Evolutionary conservation across 1,284 basidiomycete genomes (phyloP).

Genomic region (Leccinum cinnamomeum): DNA sequence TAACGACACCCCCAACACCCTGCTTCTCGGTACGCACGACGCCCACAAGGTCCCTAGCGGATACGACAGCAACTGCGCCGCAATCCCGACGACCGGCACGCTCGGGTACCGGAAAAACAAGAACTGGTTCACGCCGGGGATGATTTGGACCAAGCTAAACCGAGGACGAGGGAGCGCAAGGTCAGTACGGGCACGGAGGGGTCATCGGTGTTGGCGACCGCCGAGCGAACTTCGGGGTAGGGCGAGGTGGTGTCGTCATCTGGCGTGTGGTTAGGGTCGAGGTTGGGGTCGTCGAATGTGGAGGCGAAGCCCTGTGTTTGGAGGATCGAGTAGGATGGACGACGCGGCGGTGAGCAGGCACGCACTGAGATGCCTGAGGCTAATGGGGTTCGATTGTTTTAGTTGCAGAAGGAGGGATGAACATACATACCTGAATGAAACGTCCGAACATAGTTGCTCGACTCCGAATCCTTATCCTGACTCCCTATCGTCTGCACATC

Average conservation of each 20-base stretch:
- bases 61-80: conserved; percentile 54
- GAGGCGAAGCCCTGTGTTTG: conserved; percentile 6
- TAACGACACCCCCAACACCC: conserved; percentile 48
- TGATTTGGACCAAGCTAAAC: conserved; percentile 47
- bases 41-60: conserved; percentile 53
- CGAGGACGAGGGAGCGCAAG: conserved; percentile 62
- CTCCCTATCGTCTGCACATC: conserved; percentile 20
- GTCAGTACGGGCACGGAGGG: conserved; percentile 58
- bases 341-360: background rate
- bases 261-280: conserved; percentile 41
- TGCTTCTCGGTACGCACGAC: conserved; percentile 45
- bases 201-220: conserved; percentile 74
- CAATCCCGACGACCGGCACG: conserved; percentile 45
- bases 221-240: conserved; percentile 77
- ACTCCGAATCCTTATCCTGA: conserved; percentile 30
- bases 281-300: conserved; percentile 46
- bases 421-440: conserved; percentile 22
- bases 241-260: conserved; percentile 39
- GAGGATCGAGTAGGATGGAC: background rate
- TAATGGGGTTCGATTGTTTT: conserved; percentile 5
- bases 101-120: conserved; percentile 52
- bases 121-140: conserved; percentile 55
- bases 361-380: conserved; percentile 23
- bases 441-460: conserved; percentile 10
- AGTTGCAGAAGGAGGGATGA: background rate